Base-by-base conservation (phyloP, 129 eudicot species). In the Pseudognaphalium luteoalbum region DNA sequence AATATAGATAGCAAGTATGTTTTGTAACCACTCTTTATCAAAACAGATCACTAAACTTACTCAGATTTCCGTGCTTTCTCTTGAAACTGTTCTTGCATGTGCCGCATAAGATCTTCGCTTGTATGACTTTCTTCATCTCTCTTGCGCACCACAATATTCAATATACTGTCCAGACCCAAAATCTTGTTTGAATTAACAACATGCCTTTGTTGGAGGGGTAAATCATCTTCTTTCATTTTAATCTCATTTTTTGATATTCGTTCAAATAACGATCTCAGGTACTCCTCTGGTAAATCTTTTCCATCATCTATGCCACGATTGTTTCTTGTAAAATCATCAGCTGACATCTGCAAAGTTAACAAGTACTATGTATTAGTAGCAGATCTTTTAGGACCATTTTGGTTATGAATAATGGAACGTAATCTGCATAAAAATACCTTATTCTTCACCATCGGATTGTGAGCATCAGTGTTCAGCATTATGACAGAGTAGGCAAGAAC, bases 231-330 rank as follows among this genome's bases (percentile, higher is more conserved):
- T 85, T 94, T 94, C 97, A 91, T 85, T 76, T 94, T 94, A 65
- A 94, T 94, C 84, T 94, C 97, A 80, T 87, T 86, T 83, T 70
- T 81, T 58, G 91, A 87, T 81, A 91, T 91, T 59, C 96, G 78
- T 74, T 91, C 99, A 87, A 66, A 91, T 85, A 91, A 85, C 56
- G 99, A 86, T 89, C 89, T 86, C 79, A 94, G 39, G 72, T 85
- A 89, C 82, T 91, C 97, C 86, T 91, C 99, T 25, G 97, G 90
- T 52, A 94, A 78, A 82, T 91, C 97, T 72, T 91, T 89, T 21
- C 99, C 99, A 76, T 94, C 96, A 80, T 89, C 94, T 82, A 94
- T 91, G 66, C 99, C 96, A 68, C 96, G 96, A 67, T 94, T 94
- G 78, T 91, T 94, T 85, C 92, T 82, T 57, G 89, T 88, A 81